phyloP scores from a whole-genome alignment of 2,329 filamentous ascomycete genomes.

The Nectriaceae sp. region DNA sequence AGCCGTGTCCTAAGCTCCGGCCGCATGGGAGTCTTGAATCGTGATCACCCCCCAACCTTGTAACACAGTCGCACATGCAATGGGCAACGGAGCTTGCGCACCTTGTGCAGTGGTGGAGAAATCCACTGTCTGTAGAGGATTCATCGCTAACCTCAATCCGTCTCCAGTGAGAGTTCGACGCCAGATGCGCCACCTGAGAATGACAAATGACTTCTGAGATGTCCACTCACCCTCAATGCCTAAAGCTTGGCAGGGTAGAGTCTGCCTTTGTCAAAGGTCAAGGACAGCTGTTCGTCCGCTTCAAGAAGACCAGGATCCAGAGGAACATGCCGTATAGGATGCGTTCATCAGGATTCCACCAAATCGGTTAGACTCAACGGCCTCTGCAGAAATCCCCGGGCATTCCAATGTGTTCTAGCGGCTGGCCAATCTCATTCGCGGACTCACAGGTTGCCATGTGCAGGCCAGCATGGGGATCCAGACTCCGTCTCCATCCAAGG shows the following conservation, averaged over 20 bases:
- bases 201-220: conserved; percentile 2
- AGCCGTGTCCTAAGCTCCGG: too few relatives aligned
- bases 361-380: not conserved
- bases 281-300: not conserved
- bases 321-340: not conserved
- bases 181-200: conserved; percentile 9
- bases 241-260: not conserved
- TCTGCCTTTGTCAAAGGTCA: not conserved
- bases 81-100: not conserved
- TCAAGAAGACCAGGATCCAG: not conserved
- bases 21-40: too few relatives aligned
- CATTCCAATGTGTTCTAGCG: not conserved
- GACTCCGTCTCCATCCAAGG: not conserved
- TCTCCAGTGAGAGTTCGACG: conserved; percentile 10
- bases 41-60: too few relatives aligned
- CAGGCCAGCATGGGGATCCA: not conserved
- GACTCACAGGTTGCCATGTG: not conserved
- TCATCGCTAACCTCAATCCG: conserved; percentile 23
- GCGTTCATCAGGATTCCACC: not conserved
- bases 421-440: not conserved
- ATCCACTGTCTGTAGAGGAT: conserved; percentile 10
- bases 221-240: not conserved
- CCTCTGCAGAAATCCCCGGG: not conserved
- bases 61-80: too few relatives aligned
- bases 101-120: conserved; percentile 16